Evolutionary conservation across 768 basidiomycete species (phyloP).

Genomic region (Termitomyces sp.): DNA sequence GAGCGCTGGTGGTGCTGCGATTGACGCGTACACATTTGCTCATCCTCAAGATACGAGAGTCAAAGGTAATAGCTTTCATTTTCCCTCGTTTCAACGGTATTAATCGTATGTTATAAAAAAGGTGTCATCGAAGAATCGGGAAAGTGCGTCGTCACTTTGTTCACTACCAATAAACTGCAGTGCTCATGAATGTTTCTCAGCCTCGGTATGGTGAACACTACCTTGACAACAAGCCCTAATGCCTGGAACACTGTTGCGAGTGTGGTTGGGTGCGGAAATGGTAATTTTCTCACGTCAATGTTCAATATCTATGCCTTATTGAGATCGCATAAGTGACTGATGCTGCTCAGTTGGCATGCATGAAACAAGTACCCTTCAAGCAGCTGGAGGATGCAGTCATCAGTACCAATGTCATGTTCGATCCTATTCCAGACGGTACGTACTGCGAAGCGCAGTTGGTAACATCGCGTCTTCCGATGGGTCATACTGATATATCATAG

Average conservation of each 20-base stretch:
- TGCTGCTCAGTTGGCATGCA: constrained; percentile 33
- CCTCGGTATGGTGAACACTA: constrained; percentile 11
- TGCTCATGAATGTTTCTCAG: background rate
- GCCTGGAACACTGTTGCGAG: constrained; percentile 32
- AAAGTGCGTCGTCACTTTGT: constrained; percentile 26
- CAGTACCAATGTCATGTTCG: constrained; percentile 27
- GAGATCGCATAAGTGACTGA: constrained; percentile 18
- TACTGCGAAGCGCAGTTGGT: background rate
- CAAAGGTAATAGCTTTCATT: no score
- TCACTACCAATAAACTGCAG: background rate
- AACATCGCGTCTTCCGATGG: background rate
- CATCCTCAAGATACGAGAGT: constrained; percentile 32
- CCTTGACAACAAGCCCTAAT: constrained; percentile 18
- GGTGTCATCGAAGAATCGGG: constrained; percentile 37
- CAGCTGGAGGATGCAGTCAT: constrained; percentile 33
- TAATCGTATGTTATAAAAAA: constrained; percentile 7
- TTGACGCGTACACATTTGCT: constrained; percentile 34
- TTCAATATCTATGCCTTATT: background rate
- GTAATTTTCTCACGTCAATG: constrained; percentile 16
- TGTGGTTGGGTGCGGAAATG: constrained; percentile 33
- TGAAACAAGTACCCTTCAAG: constrained; percentile 31
- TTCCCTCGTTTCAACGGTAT: no score
- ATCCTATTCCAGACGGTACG: constrained; percentile 32
- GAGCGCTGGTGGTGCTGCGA: constrained; percentile 34
- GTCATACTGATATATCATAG: constrained; percentile 9